Evolutionary conservation across 805 yeast genomes (phyloP), one percentile per base, ranked within the genome.

Genomic region (Barnettozyma pratensis): DNA sequence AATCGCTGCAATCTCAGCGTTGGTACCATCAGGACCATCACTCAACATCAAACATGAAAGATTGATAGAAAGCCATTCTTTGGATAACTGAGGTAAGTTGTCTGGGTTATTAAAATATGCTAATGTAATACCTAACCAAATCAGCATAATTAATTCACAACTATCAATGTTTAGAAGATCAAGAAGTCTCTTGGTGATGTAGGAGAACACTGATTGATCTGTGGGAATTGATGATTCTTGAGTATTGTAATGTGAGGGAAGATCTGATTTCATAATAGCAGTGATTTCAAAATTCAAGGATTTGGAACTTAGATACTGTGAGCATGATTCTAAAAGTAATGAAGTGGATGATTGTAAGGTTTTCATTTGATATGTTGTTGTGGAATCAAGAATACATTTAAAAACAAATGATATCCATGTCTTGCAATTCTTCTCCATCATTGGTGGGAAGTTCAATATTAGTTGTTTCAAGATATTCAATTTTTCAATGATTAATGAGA

Each of bases 381-480:
- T 12, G 9, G 44, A 42, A 10, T 47, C 50, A 6, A 36, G 27
- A 6, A 42, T n/a, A n/a, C 39, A 37, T 12, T 56, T 58, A 45
- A 57, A 47, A 1, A 58, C 26, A 19, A 51, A 50, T 0, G 51
- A 45, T 3, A 59, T 6, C 65, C 65, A 61, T 12, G 43, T 41
- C 37, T 59, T 57, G 12, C 54, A 54, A 35, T 60, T 57, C 41
- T 59, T 61, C 41, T 58, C 63, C 65, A 61, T 61, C 55, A 61
- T 54, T 7, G 50, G 11, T 2, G 64, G 34, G 42, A 48, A 49
- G 28, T 51, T 45, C 2, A 41, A 9, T 1, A 61, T 44, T 7
- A 60, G 37, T 4, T 58, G 50, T 39, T 49, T 61, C 14, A 61
- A 35, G 5, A 60, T 47, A 31, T 50, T 47, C 7, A 61, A 37